phyloP scores from a whole-genome alignment of 306 rosid genomes.

The Sindora glabra region DNA sequence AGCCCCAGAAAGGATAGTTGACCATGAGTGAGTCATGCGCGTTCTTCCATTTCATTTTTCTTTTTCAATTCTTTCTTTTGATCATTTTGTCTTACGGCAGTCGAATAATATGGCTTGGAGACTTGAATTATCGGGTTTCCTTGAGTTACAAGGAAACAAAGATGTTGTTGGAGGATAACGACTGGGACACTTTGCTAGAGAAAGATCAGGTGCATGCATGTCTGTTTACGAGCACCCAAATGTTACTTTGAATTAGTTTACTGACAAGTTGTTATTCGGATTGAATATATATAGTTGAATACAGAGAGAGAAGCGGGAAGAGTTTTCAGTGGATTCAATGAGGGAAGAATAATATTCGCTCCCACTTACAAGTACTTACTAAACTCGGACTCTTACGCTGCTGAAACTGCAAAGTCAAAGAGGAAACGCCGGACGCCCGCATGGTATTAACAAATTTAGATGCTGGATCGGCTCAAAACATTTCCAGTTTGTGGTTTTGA shows the following conservation, averaged over 20 bases:
- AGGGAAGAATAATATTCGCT: slow-evolving; percentile 61
- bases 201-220: slow-evolving; percentile 78
- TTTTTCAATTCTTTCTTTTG: too few relatives aligned
- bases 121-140: slow-evolving; percentile 78
- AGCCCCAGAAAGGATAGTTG: slow-evolving; percentile 66
- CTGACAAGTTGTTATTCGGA: not conserved
- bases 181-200: slow-evolving; percentile 72
- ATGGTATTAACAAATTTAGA: slow-evolving; percentile 31
- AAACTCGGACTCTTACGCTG: slow-evolving; percentile 77
- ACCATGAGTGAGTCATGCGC: slow-evolving; percentile 65
- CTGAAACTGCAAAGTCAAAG: slow-evolving; percentile 73
- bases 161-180: slow-evolving; percentile 58
- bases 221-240: too few relatives aligned
- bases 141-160: slow-evolving; percentile 81
- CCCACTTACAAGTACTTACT: slow-evolving; percentile 84
- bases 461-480: too few relatives aligned
- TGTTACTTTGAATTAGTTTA: too few relatives aligned
- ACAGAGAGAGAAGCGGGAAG: slow-evolving; percentile 73
- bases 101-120: slow-evolving; percentile 90
- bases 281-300: slow-evolving; percentile 58
- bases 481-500: too few relatives aligned
- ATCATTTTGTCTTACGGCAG: slow-evolving; percentile 28
- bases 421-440: slow-evolving; percentile 88
- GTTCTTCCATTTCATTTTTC: not conserved
- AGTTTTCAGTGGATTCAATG: slow-evolving; percentile 61